phyloP scores from a whole-genome alignment of 768 basidiomycete species.

The Suillus americanus region DNA sequence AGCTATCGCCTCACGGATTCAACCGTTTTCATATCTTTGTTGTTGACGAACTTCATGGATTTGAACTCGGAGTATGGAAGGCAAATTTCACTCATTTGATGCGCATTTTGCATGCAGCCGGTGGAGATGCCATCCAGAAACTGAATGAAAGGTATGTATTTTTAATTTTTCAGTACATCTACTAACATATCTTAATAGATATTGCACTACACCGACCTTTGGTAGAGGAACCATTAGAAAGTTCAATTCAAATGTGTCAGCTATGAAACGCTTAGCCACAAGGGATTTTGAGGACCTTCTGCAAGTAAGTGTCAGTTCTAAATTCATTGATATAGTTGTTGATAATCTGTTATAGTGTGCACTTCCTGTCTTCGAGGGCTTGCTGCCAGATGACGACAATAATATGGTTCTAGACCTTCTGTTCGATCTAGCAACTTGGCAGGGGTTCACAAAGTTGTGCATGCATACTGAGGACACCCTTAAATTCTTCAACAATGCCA shows the following conservation, averaged over 20 bases:
- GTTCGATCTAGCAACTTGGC: background rate
- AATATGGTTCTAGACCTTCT: background rate
- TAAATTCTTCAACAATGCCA: background rate
- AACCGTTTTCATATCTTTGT: constrained; percentile 28
- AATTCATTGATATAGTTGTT: background rate
- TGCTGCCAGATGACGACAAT: background rate
- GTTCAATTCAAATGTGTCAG: background rate
- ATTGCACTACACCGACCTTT: background rate
- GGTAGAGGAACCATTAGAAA: background rate
- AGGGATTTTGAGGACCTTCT: background rate
- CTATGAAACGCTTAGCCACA: background rate
- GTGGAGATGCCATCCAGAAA: background rate
- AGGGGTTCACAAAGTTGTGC: background rate
- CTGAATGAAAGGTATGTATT: background rate
- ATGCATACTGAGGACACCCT: background rate
- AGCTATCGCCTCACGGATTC: constrained; percentile 14
- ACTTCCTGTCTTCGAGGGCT: background rate
- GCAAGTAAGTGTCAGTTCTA: background rate
- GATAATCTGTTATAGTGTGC: background rate
- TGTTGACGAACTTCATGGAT: constrained; percentile 38
- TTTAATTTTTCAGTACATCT: background rate
- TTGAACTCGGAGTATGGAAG: constrained; percentile 40
- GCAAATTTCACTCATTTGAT: background rate
- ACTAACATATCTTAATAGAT: background rate
- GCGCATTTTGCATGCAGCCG: constrained; percentile 14